Conservation (phyloP, 352 stramenopile species). For the Pythium phragmitis region DNA sequence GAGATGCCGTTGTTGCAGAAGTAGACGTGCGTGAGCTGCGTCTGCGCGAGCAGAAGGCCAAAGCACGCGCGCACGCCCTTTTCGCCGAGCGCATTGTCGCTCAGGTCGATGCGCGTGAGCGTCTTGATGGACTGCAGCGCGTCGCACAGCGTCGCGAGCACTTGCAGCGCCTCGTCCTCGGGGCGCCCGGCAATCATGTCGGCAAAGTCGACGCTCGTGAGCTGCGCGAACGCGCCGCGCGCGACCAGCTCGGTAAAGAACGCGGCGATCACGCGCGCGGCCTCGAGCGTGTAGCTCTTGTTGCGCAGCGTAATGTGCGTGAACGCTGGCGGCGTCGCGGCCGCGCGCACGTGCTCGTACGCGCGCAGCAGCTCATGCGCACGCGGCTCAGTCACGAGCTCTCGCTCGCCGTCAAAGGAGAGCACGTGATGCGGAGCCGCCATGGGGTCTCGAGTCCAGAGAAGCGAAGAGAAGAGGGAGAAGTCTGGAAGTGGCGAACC, state of each 20-base stretch:
- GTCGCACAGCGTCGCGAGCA: conserved; percentile 80
- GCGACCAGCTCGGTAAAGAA: conserved; percentile 59
- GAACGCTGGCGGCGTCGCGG: conserved; percentile 39
- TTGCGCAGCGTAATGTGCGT: conserved; percentile 85
- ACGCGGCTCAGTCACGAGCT: conserved; percentile 73
- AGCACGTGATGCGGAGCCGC: conserved; percentile 31
- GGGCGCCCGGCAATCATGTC: conserved; percentile 86
- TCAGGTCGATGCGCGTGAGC: conserved; percentile 85
- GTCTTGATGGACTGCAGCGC: conserved; percentile 68
- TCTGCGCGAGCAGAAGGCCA: conserved; percentile 75
- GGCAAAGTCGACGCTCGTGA: conserved; percentile 82
- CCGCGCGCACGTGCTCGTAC: conserved; percentile 37
- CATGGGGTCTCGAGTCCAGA: not conserved
- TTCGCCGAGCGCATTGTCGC: conserved; percentile 94
- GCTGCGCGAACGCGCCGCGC: conserved; percentile 47
- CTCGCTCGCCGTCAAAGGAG: conserved; percentile 72
- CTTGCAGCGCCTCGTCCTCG: conserved; percentile 81
- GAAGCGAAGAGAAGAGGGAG: not conserved
- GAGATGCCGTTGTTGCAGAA: conserved; percentile 97
- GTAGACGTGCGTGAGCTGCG: conserved; percentile 83
- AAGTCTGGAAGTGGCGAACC: not conserved
- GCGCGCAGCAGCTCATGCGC: conserved; percentile 64
- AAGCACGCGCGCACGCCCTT: conserved; percentile 93
- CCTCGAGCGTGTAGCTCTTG: conserved; percentile 87
- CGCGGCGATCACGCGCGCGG: conserved; percentile 67